Percentiles rank a stretch among this genome's conserved stretches.
Conservation (phyloP, 2,329 filamentous ascomycete species). For the Ilyonectria mors-panacis region DNA sequence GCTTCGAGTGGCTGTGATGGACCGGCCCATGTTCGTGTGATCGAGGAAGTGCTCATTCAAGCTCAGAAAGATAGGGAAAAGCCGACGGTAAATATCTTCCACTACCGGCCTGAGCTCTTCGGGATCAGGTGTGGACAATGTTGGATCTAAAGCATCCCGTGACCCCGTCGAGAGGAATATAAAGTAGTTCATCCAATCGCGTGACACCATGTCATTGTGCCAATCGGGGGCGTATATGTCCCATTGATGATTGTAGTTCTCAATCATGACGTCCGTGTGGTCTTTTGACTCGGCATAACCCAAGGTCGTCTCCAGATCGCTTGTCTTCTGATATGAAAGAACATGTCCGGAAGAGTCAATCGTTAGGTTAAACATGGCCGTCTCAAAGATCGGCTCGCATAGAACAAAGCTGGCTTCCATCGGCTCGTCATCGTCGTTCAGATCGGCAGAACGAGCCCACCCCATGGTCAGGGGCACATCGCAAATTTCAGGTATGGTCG, state of each 20-base stretch:
- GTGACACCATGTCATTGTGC: constrained; percentile 63
- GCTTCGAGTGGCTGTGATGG: constrained; percentile 33
- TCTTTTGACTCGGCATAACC: constrained; percentile 31
- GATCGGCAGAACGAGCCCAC: constrained; percentile 40
- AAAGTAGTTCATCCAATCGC: constrained; percentile 65
- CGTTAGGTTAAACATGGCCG: constrained; percentile 53
- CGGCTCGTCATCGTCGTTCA: constrained; percentile 22
- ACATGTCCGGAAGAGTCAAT: constrained; percentile 49
- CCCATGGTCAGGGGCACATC: constrained; percentile 34
- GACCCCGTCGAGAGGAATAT: constrained; percentile 49
- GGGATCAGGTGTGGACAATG: constrained; percentile 23
- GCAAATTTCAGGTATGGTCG: constrained; percentile 23
- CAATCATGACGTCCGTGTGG: constrained; percentile 35
- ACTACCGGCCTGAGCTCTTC: constrained; percentile 34
- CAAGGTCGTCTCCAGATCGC: constrained; percentile 31
- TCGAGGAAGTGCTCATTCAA: constrained; percentile 60
- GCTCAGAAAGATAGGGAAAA: constrained; percentile 54
- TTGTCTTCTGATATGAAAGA: constrained; percentile 28
- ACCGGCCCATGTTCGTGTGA: rapidly evolving
- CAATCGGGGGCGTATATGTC: constrained; percentile 42
- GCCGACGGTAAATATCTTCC: constrained; percentile 43
- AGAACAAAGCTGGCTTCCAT: constrained; percentile 40
- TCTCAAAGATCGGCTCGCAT: constrained; percentile 49
- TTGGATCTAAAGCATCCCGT: constrained; percentile 51
- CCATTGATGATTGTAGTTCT: constrained; percentile 26